Conservation (phyloP, 2,329 filamentous ascomycete species). For the Botrytis deweyae region DNA sequence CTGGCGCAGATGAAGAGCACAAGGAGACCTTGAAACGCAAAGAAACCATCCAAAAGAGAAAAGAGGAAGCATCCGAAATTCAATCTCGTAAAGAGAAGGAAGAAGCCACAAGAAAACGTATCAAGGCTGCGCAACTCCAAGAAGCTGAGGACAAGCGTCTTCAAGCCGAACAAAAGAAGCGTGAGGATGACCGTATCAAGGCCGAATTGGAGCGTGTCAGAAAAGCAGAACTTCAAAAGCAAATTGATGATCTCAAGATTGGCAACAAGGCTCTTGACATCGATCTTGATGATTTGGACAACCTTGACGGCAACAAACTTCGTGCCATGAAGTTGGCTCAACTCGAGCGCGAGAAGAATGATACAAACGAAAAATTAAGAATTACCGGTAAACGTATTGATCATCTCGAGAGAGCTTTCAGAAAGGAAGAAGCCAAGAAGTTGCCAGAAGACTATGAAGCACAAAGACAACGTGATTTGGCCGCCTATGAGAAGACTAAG, state of each 20-base stretch:
- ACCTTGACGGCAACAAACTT: slow-evolving; percentile 84
- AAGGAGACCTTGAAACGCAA: slow-evolving; percentile 80
- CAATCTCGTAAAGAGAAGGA: slow-evolving; percentile 89
- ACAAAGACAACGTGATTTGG: slow-evolving; percentile 76
- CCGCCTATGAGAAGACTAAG: slow-evolving; percentile 78
- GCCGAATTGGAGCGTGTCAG: slow-evolving; percentile 87
- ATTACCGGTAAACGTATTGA: slow-evolving; percentile 95
- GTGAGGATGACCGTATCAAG: slow-evolving; percentile 81
- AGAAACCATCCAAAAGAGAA: slow-evolving; percentile 92
- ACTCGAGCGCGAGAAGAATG: slow-evolving; percentile 97
- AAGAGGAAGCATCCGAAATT: slow-evolving; percentile 88
- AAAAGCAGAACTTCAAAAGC: slow-evolving; percentile 90
- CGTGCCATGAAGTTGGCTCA: slow-evolving; percentile 93
- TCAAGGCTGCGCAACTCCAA: slow-evolving; percentile 82
- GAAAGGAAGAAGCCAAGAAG: slow-evolving; percentile 94
- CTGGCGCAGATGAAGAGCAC: slow-evolving; percentile 90
- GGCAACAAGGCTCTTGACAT: slow-evolving; percentile 74
- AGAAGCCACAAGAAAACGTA: slow-evolving; percentile 82
- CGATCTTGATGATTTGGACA: slow-evolving; percentile 77
- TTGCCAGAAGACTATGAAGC: slow-evolving; percentile 78
- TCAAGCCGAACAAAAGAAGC: slow-evolving; percentile 87
- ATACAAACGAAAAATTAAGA: slow-evolving; percentile 85
- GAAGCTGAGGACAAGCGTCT: slow-evolving; percentile 88
- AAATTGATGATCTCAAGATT: slow-evolving; percentile 87
- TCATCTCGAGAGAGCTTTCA: slow-evolving; percentile 93